Percentiles rank a stretch among this genome's conserved stretches.
phyloP scores from a whole-genome alignment of 2,329 filamentous ascomycete genomes.

The Pseudogymnoascus sp. region DNA sequence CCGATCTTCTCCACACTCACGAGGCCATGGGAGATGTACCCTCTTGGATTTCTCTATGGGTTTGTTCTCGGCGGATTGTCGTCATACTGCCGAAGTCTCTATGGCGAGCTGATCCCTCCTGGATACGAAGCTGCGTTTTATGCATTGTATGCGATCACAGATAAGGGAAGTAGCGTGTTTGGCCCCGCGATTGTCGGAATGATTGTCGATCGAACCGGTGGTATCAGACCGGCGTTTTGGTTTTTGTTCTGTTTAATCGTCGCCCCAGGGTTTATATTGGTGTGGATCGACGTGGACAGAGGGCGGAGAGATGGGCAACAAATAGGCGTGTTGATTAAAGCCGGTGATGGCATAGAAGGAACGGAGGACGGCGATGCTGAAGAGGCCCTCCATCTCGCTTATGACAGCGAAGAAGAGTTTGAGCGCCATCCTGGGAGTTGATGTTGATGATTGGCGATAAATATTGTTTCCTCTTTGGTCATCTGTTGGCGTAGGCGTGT shows the following conservation, averaged over 20 bases:
- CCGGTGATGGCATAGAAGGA: constrained; percentile 32
- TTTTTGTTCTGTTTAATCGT: constrained; percentile 83
- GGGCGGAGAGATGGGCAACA: constrained; percentile 61
- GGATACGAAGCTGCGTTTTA: constrained; percentile 96
- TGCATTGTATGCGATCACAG: constrained; percentile 92
- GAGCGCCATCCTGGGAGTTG: neutral
- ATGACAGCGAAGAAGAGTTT: constrained; percentile 6
- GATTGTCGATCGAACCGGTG: constrained; percentile 77
- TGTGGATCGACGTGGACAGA: constrained; percentile 74
- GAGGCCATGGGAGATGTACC: constrained; percentile 95
- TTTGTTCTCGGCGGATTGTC: constrained; percentile 89
- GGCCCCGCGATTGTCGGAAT: constrained; percentile 88
- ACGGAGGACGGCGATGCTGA: neutral
- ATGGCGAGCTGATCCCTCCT: constrained; percentile 86
- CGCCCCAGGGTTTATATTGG: constrained; percentile 75
- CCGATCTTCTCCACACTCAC: constrained; percentile 82
- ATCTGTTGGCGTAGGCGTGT: neutral
- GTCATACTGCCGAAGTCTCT: constrained; percentile 85
- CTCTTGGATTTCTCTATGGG: constrained; percentile 81
- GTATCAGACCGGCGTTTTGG: constrained; percentile 82
- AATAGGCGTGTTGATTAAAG: constrained; percentile 54
- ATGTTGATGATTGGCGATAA: neutral
- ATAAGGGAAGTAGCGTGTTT: constrained; percentile 91
- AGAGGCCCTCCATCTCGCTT: neutral
- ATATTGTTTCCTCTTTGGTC: neutral